Evolutionary conservation across 495 filamentous ascomycete species (phyloP).

Genomic region (Neurospora intermedia): DNA sequence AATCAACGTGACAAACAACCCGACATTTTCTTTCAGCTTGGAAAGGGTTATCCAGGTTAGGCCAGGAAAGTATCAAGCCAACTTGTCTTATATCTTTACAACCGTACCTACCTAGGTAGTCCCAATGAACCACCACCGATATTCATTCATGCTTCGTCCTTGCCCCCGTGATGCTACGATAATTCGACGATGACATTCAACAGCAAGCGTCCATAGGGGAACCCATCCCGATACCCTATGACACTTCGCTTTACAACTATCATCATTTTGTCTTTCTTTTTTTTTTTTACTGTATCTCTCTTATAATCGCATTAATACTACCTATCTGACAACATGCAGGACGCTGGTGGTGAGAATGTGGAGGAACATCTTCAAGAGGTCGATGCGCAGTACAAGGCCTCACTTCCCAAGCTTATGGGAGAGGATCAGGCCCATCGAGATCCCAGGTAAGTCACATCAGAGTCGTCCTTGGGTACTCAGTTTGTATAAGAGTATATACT

Average conservation of each 20-base stretch:
- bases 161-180: neutral
- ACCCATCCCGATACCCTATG: neutral
- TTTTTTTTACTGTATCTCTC: neutral
- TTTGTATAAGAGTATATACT: neutral
- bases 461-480: neutral
- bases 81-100: neutral
- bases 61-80: neutral
- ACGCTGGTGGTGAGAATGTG: constrained; percentile 17
- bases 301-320: neutral
- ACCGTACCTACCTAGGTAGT: neutral
- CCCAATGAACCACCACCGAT: neutral
- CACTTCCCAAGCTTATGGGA: constrained; percentile 8
- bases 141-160: neutral
- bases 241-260: neutral
- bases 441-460: constrained; percentile 34
- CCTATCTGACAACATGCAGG: constrained; percentile 15
- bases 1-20: neutral
- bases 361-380: constrained; percentile 11
- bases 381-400: constrained; percentile 8
- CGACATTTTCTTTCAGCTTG: neutral
- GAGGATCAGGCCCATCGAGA: constrained; percentile 37
- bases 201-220: neutral
- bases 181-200: neutral
- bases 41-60: neutral
- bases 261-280: no score